Evolutionary conservation across 768 basidiomycete species (phyloP).

Genomic region (Boletus reticuloceps): DNA sequence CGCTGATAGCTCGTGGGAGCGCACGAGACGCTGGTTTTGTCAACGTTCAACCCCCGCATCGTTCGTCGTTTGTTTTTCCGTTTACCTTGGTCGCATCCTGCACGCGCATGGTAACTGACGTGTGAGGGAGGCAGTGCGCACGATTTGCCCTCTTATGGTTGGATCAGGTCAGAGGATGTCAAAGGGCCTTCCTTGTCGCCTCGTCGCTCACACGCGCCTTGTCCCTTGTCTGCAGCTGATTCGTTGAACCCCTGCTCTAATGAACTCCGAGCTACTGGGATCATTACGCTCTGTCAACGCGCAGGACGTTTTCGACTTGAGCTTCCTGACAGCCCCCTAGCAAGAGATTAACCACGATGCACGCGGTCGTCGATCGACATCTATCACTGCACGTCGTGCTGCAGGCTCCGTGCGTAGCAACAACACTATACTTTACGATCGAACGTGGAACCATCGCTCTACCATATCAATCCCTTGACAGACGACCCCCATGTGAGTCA

Average conservation of each 20-base stretch:
- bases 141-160: conserved; percentile 7
- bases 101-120: neutral
- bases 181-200: conserved; percentile 7
- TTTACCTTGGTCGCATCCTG: neutral
- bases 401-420: conserved; percentile 1
- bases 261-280: conserved; percentile 16
- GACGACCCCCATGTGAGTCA: neutral
- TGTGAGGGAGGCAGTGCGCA: conserved; percentile 11
- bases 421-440: neutral
- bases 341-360: conserved; percentile 28
- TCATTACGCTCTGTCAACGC: conserved; percentile 8
- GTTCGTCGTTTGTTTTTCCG: neutral
- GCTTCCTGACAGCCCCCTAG: neutral
- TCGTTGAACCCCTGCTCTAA: conserved; percentile 4
- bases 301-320: neutral
- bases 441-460: conserved; percentile 5
- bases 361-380: conserved; percentile 17
- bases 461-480: neutral
- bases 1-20: conserved; percentile 29
- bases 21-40: conserved; percentile 6
- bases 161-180: conserved; percentile 4
- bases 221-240: conserved; percentile 7
- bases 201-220: conserved; percentile 28
- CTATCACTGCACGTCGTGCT: conserved; percentile 10
- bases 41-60: neutral